Percentiles rank a stretch among this genome's conserved stretches.
These are phyloP conservation scores for Tetracladium maxilliforme DNA, from an alignment of 2,329 filamentous ascomycete genomes.

Conservation along the genomic window DNA sequence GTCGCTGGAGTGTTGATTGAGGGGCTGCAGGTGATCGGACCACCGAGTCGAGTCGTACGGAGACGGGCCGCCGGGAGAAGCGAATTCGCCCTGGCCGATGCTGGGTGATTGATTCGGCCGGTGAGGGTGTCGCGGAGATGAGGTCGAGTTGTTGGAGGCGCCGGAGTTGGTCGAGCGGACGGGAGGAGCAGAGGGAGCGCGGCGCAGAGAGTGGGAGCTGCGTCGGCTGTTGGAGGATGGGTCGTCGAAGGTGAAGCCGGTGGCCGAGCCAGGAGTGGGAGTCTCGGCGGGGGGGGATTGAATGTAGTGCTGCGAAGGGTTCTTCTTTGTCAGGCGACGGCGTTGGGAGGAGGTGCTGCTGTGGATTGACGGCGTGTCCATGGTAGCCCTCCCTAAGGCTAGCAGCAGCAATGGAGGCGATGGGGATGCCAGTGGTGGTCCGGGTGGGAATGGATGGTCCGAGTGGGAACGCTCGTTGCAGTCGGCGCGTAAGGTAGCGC, in stretches of 20 bases:
- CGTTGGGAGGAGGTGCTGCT: too few relatives aligned
- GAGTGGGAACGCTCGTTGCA: too few relatives aligned
- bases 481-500: too few relatives aligned
- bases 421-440: too few relatives aligned
- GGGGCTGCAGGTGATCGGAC: too few relatives aligned
- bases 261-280: slow-evolving; percentile 29
- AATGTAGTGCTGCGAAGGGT: too few relatives aligned
- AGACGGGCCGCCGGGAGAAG: slow-evolving; percentile 12
- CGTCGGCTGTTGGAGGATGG: slow-evolving; percentile 44
- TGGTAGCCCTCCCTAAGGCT: too few relatives aligned
- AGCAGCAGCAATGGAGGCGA: too few relatives aligned
- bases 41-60: too few relatives aligned
- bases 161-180: slow-evolving; percentile 14
- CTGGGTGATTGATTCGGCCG: slow-evolving; percentile 16
- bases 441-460: too few relatives aligned
- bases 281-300: slow-evolving; percentile 29
- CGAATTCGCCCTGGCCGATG: slow-evolving; percentile 11
- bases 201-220: slow-evolving; percentile 47
- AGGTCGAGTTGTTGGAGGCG: slow-evolving; percentile 22
- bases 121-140: slow-evolving; percentile 27
- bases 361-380: too few relatives aligned
- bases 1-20: slow-evolving; percentile 32
- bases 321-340: slow-evolving; percentile 51
- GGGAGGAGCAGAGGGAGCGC: slow-evolving; percentile 42
- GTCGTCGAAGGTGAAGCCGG: slow-evolving; percentile 39